Evolutionary conservation across 305 asterid species (phyloP), one percentile per base, ranked within the genome.

Genomic region (Solanum chacoense): DNA sequence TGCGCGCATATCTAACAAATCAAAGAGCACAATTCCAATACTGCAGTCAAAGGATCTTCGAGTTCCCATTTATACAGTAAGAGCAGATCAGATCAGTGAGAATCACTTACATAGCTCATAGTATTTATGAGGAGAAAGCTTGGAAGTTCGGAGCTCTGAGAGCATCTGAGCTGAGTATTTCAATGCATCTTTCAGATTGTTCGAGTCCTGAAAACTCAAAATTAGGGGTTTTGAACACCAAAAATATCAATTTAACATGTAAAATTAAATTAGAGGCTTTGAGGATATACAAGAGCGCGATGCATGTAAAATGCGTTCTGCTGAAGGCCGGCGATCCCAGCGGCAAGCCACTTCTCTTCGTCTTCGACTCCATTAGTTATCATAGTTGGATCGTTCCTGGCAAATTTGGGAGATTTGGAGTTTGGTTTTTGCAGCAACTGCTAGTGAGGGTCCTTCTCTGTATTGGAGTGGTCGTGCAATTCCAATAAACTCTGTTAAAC

Each of bases 111-210:
- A 97, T 31, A 97, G 97, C 89, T 94, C 98, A 86, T 97, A 97
- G 92, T 97, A 97, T 92, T 97, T 97, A 93, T 97, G 99, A 85
- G 99, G 99, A 87, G 99, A 96, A 88, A 97, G 98, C 90, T 96
- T 95, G 37, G 99, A 96, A 89, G 99, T 97, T 88, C 99, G 98
- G 77, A 97, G 99, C 93, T 97, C 99, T 83, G 99, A 96, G 24
- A 97, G 98, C 99, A 97, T 96, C 98, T 96, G 99, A 86, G 99
- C 99, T 1, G 99, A 97, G 91, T 93, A 97, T 92, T 96, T 97
- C 89, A 97, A 96, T 74, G 98, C 99, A 75, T 97, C 99, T 94
- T 96, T 96, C 91, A 97, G 89, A 96, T 97, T 96, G 92, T 93
- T 96, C 32, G 98, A 96, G 90, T 97, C 99, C 99, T 97, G 87